These are phyloP conservation scores for Apiotrichum porosum DNA, from an alignment of 1,284 basidiomycete species.

Conservation along the genomic window DNA sequence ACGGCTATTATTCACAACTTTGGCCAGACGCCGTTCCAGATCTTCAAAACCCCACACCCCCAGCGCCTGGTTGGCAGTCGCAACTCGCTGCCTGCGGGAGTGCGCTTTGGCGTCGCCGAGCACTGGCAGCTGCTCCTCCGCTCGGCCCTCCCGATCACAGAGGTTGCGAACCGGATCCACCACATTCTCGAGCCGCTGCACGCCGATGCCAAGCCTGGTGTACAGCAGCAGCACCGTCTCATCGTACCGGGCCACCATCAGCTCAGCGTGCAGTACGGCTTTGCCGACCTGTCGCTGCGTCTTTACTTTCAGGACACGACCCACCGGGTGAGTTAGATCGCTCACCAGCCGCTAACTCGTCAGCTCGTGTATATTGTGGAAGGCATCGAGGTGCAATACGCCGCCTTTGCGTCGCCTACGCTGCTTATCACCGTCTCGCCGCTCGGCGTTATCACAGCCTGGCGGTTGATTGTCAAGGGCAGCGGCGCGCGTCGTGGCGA, in stretches of 20 bases:
- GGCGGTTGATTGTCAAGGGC: constrained; percentile 56
- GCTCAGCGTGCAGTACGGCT: constrained; percentile 44
- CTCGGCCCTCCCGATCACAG: constrained; percentile 45
- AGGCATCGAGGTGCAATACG: constrained; percentile 65
- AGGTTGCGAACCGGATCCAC: constrained; percentile 56
- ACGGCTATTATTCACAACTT: constrained; percentile 95
- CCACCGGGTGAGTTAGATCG: constrained; percentile 12
- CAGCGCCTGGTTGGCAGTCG: constrained; percentile 57
- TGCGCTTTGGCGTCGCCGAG: constrained; percentile 72
- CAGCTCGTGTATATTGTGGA: constrained; percentile 72
- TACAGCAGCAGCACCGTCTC: constrained; percentile 28
- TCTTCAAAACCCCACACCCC: constrained; percentile 82
- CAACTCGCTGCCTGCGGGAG: constrained; percentile 63
- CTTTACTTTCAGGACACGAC: constrained; percentile 45
- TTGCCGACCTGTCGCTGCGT: constrained; percentile 37
- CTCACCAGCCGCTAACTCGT: constrained; percentile 18
- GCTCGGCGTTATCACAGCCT: constrained; percentile 71
- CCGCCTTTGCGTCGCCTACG: constrained; percentile 66
- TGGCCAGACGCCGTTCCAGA: constrained; percentile 81
- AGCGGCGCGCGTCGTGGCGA: constrained; percentile 32
- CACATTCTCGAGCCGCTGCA: constrained; percentile 49
- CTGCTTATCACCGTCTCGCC: constrained; percentile 70
- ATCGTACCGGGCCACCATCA: constrained; percentile 17
- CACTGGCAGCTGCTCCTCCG: constrained; percentile 45
- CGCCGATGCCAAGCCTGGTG: constrained; percentile 26